Percentiles rank a stretch among this genome's conserved stretches.
Conservation (phyloP, 2,329 filamentous ascomycete genomes). For the Neofusicoccum ribis region DNA sequence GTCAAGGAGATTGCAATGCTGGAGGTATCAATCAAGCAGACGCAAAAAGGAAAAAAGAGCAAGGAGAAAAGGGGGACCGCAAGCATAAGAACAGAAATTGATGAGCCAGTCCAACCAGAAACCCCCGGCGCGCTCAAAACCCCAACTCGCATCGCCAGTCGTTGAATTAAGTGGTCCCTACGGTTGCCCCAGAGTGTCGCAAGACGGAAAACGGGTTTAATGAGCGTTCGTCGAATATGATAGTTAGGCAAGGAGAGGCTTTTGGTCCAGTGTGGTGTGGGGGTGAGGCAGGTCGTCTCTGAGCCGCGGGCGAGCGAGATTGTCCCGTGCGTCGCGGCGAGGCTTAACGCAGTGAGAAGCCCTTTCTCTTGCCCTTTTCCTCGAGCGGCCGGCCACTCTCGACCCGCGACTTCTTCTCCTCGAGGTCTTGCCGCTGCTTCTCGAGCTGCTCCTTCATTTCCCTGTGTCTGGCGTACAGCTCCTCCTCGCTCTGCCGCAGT, state of each 20-base stretch:
- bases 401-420: constrained; percentile 96
- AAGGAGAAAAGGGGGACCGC: constrained; percentile 30
- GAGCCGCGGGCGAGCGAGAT: constrained; percentile 6
- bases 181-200: constrained; percentile 39
- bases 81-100: constrained; percentile 21
- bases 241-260: constrained; percentile 32
- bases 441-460: constrained; percentile 99
- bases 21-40: constrained; percentile 47
- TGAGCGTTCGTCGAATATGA: constrained; percentile 31
- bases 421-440: constrained; percentile 87
- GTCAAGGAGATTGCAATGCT: constrained; percentile 43
- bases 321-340: neutral
- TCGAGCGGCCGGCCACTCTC: constrained; percentile 95
- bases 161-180: constrained; percentile 37
- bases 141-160: constrained; percentile 30
- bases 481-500: constrained; percentile 98
- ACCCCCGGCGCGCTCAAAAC: constrained; percentile 24
- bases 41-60: constrained; percentile 33
- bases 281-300: constrained; percentile 30
- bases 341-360: constrained; percentile 90
- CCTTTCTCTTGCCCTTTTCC: constrained; percentile 98
- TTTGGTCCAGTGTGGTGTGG: constrained; percentile 22
- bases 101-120: constrained; percentile 19
- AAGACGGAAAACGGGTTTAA: constrained; percentile 40
- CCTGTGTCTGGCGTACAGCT: constrained; percentile 94